These are phyloP conservation scores for Lactarius deliciosus DNA, from an alignment of 768 basidiomycete species.

Conservation along the genomic window DNA sequence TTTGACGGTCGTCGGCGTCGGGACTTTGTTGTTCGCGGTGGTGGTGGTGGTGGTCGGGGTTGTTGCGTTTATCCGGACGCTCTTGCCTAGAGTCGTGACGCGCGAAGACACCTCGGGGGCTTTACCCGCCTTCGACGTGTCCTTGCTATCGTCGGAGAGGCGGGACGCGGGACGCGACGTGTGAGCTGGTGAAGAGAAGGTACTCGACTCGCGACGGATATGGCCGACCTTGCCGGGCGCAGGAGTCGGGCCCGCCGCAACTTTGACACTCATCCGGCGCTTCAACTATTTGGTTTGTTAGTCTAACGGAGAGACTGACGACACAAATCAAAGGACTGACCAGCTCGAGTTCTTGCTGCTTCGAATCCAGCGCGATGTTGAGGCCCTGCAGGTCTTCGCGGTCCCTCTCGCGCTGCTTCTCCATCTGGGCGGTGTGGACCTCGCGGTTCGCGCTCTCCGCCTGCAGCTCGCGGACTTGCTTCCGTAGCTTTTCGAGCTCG, in stretches of 20 bases:
- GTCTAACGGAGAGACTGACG: neutral
- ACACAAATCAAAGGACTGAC: constrained; percentile 46
- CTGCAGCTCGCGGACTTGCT: constrained; percentile 68
- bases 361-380: constrained; percentile 90
- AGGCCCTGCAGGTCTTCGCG: constrained; percentile 80
- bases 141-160: constrained; percentile 27
- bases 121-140: constrained; percentile 25
- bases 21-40: neutral
- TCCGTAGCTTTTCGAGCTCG: constrained; percentile 59
- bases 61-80: constrained; percentile 27
- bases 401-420: constrained; percentile 62
- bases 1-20: constrained; percentile 24
- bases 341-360: constrained; percentile 91
- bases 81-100: constrained; percentile 28
- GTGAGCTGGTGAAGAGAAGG: constrained; percentile 16
- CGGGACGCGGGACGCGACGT: constrained; percentile 27
- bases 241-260: constrained; percentile 23
- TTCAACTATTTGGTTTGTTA: constrained; percentile 4
- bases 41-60: constrained; percentile 21
- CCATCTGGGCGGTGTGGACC: constrained; percentile 70
- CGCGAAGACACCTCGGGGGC: constrained; percentile 15
- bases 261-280: constrained; percentile 28
- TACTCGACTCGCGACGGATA: constrained; percentile 28
- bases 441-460: constrained; percentile 85
- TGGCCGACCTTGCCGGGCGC: constrained; percentile 21